Evolutionary conservation across 2,329 filamentous ascomycete species (phyloP), one percentile per base, ranked within the genome.

Genomic region (Penicillium sp.): DNA sequence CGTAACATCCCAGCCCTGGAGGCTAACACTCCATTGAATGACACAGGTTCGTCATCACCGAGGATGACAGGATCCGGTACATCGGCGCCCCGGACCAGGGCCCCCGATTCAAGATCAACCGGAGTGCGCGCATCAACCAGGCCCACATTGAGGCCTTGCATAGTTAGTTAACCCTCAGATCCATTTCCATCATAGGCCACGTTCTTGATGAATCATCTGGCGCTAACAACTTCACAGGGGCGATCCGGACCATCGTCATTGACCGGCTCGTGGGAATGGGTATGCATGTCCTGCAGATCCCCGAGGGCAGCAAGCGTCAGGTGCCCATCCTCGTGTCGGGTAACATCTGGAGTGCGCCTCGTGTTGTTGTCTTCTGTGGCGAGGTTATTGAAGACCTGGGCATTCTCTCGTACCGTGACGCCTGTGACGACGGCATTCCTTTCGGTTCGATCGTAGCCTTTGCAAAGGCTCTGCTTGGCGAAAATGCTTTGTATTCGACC

Each of bases 81-180:
- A 87, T 89, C 52, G 77, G 82, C 22, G 77, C 90, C 35, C 86
- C 88, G 0, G 80, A 87, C 28, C 82, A 61, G 87, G 86, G 68
- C 96, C 90, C 78, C 83, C 89, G 63, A 3, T 96, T 82, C 79
- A 87, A 85, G 69, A 73, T 89, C 50, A 88, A 83, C 69, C 86
- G 84, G 63, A 91, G 91, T 71, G 78, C 83, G n/a, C 86, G 91
- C 36, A 82, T 88, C 74, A 96, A 96, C 70, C 82, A 88, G 38
- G 79, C 88, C 19, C 90, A 91, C 65, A 82, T 87, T 17, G 88
- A 88, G 61, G 80, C 86, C 37, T 85, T 96, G 73, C 88, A 95
- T 65, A 75, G 90, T 90, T 70, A 43, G 49, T 45, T 33, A 37
- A n/a, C 16, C 37, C 12, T 5, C 11, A 25, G 12, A 30, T 25